These are phyloP conservation scores for Xerocomellus chrysenteron DNA, from an alignment of 768 basidiomycete species.

Conservation along the genomic window DNA sequence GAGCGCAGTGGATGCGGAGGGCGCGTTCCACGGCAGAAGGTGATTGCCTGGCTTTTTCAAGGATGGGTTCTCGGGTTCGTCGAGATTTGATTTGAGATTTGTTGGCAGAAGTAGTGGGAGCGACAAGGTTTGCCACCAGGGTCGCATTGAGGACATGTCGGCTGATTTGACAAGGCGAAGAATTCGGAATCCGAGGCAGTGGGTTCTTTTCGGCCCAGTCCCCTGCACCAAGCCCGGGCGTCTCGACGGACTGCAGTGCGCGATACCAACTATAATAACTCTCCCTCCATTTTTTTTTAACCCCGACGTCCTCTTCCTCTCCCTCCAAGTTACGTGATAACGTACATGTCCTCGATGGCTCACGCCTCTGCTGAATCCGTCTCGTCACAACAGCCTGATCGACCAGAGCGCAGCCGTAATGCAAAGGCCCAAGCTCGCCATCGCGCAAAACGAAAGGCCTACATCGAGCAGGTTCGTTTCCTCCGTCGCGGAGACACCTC, in stretches of 20 bases:
- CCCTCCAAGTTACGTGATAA: constrained; percentile 39
- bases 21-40: constrained; percentile 10
- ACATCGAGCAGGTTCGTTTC: constrained; percentile 74
- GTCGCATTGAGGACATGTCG: constrained; percentile 34
- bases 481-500: constrained; percentile 1
- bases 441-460: constrained; percentile 89
- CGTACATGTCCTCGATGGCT: constrained; percentile 59
- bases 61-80: constrained; percentile 22
- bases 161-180: constrained; percentile 44
- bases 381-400: constrained; percentile 47
- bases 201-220: constrained; percentile 26
- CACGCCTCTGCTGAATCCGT: constrained; percentile 47
- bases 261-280: constrained; percentile 36
- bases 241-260: constrained; percentile 20
- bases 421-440: constrained; percentile 87
- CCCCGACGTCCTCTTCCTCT: constrained; percentile 48
- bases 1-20: background rate
- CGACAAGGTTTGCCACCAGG: constrained; percentile 37
- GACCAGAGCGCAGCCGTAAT: constrained; percentile 83
- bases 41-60: constrained; percentile 18
- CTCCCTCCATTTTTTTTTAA: constrained; percentile 39
- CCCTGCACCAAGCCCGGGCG: constrained; percentile 17
- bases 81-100: constrained; percentile 35
- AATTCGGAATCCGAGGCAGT: constrained; percentile 47
- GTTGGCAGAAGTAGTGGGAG: constrained; percentile 19